A percentile compares a stretch with the other conserved stretches of the same genome.
phyloP scores from a whole-genome alignment of 805 yeast species.

The Lipomyces lipofer region DNA sequence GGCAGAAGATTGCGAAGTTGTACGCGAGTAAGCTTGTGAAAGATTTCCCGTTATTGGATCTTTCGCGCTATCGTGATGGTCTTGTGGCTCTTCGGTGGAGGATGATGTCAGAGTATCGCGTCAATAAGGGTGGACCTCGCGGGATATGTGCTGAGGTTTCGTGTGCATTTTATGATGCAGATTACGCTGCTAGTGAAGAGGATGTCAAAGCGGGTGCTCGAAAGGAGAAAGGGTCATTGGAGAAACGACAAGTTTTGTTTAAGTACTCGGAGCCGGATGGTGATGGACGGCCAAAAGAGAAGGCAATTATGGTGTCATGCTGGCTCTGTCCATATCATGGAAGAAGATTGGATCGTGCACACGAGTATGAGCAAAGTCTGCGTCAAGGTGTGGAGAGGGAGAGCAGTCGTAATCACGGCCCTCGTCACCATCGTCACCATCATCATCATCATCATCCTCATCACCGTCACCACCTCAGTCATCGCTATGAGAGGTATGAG shows the following conservation, averaged over 20 bases:
- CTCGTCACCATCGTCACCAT: background rate
- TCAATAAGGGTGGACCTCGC: slow-evolving; percentile 15
- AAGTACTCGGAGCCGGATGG: slow-evolving; percentile 13
- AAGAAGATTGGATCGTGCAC: slow-evolving; percentile 13
- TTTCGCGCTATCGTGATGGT: slow-evolving; percentile 20
- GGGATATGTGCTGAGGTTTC: slow-evolving; percentile 22
- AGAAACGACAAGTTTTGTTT: slow-evolving; percentile 16
- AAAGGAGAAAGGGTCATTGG: slow-evolving; percentile 1
- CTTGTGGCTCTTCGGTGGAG: slow-evolving; percentile 23
- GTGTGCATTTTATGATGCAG: slow-evolving; percentile 6
- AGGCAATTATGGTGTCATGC: slow-evolving; percentile 20
- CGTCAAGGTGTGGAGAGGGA: background rate
- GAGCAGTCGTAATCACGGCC: background rate
- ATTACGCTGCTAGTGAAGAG: slow-evolving; percentile 10
- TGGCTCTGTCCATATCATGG: slow-evolving; percentile 25
- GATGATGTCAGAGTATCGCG: slow-evolving; percentile 14
- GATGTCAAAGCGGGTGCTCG: background rate
- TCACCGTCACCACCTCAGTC: no score
- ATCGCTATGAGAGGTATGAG: no score
- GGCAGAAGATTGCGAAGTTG: slow-evolving; percentile 12
- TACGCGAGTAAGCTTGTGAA: slow-evolving; percentile 12
- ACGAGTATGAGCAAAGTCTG: slow-evolving; percentile 12
- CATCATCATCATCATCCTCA: background rate
- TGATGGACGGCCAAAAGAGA: slow-evolving; percentile 4
- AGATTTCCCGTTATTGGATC: slow-evolving; percentile 20